Conservation (phyloP, 2,329 filamentous ascomycete genomes). For the Ustilaginoidea virens region DNA sequence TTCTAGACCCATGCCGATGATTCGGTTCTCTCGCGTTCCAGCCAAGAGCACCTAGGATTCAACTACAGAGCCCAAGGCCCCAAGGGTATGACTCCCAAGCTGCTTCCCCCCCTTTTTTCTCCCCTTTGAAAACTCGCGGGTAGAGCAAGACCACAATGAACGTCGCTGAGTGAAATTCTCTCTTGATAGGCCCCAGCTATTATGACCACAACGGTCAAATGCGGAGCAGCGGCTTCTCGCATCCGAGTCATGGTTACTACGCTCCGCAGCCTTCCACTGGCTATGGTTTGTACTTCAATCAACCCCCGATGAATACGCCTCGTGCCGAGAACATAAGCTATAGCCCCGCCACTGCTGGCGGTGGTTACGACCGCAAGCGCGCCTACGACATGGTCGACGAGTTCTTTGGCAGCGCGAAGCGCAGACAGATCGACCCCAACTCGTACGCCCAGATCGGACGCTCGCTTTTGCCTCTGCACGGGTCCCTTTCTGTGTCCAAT, state of each 20-base stretch:
- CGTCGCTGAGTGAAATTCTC: too few species aligned
- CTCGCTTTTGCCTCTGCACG: slow-evolving; percentile 68
- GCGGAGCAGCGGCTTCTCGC: slow-evolving; percentile 41
- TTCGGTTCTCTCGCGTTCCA: slow-evolving; percentile 50
- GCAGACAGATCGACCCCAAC: slow-evolving; percentile 72
- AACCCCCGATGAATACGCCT: slow-evolving; percentile 37
- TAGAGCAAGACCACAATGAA: too few species aligned
- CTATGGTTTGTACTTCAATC: slow-evolving; percentile 68
- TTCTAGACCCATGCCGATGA: slow-evolving; percentile 78
- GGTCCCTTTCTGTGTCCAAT: slow-evolving; percentile 47
- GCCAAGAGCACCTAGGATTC: slow-evolving; percentile 36
- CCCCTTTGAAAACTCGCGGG: too few species aligned
- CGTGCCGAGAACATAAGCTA: slow-evolving; percentile 50
- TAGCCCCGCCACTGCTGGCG: slow-evolving; percentile 26
- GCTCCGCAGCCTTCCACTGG: slow-evolving; percentile 35
- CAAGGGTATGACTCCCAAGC: slow-evolving; percentile 30
- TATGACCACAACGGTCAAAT: slow-evolving; percentile 53
- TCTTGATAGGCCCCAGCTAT: slow-evolving; percentile 40
- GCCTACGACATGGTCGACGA: slow-evolving; percentile 81
- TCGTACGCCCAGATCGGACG: slow-evolving; percentile 90
- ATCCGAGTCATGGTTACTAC: slow-evolving; percentile 44
- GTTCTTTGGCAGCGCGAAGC: slow-evolving; percentile 88
- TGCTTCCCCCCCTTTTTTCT: neutral
- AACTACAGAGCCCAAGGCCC: slow-evolving; percentile 37
- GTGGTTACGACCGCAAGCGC: slow-evolving; percentile 62